Evolutionary conservation across 768 basidiomycete genomes (phyloP).

Genomic region (Suillus fuscotomentosus): DNA sequence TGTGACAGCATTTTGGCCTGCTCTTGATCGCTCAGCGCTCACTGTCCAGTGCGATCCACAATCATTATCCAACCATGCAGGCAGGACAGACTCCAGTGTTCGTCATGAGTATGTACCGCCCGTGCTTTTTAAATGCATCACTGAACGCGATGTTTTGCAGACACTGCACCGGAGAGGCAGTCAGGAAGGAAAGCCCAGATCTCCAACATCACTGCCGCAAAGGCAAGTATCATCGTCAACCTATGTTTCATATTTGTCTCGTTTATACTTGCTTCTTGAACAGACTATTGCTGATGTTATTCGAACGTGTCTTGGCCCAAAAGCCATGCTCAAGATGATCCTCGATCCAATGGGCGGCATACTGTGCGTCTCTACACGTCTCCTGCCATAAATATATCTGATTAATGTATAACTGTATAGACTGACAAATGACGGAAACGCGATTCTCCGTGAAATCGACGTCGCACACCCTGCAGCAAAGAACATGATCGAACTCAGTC

Average conservation of each 20-base stretch:
- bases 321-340: constrained; percentile 99
- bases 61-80: constrained; percentile 16
- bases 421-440: constrained; percentile 98
- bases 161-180: constrained; percentile 92
- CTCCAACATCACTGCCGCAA: constrained; percentile 96
- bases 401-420: constrained; percentile 36
- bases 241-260: background rate
- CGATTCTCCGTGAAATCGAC: constrained; percentile 96
- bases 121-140: background rate
- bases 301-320: constrained; percentile 93
- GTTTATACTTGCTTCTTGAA: constrained; percentile 2
- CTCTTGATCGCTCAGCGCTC: background rate
- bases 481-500: constrained; percentile 97
- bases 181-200: constrained; percentile 94
- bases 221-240: constrained; percentile 47
- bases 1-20: background rate
- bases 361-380: constrained; percentile 51
- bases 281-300: constrained; percentile 98
- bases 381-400: background rate
- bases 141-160: constrained; percentile 37
- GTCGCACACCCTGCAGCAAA: constrained; percentile 99
- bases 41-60: background rate
- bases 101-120: constrained; percentile 64
- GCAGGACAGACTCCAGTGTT: constrained; percentile 74
- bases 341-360: constrained; percentile 99